A percentile compares a stretch with the other conserved stretches of the same genome.
Conservation (phyloP, 2,329 filamentous ascomycete species). For the Verticillium isaacii region DNA sequence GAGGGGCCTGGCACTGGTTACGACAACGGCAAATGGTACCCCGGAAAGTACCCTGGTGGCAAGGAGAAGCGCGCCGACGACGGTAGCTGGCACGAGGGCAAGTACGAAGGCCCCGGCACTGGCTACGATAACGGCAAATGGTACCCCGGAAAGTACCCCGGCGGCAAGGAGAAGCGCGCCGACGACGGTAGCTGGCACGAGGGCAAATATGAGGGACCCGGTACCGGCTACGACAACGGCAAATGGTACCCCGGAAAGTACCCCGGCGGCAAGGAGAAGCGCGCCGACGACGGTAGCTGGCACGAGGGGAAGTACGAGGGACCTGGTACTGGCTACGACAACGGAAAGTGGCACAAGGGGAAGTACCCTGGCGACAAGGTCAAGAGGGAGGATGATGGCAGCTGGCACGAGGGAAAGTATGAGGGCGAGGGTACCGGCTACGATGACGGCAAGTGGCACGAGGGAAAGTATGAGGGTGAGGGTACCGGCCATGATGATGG, state of each 20-base stretch:
- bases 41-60: conserved; percentile 5
- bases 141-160: conserved; percentile 6
- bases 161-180: conserved; percentile 1
- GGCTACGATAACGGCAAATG: conserved; percentile 7
- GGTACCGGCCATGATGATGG: conserved; percentile 5
- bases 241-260: conserved; percentile 7
- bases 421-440: conserved; percentile 4
- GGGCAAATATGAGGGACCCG: conserved; percentile 5
- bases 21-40: conserved; percentile 8
- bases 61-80: conserved; percentile 5
- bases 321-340: conserved; percentile 3
- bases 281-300: background rate
- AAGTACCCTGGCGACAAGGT: background rate
- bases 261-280: background rate
- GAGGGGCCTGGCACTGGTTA: conserved; percentile 4
- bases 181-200: background rate
- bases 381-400: conserved; percentile 1
- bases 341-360: conserved; percentile 7
- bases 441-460: conserved; percentile 7
- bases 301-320: conserved; percentile 6
- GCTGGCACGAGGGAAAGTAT: conserved; percentile 8
- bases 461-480: conserved; percentile 6
- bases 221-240: conserved; percentile 8
- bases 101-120: conserved; percentile 9
- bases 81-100: conserved; percentile 6